Evolutionary conservation across 2,329 filamentous ascomycete genomes (phyloP).

Genomic region (Scedosporium minutisporum): DNA sequence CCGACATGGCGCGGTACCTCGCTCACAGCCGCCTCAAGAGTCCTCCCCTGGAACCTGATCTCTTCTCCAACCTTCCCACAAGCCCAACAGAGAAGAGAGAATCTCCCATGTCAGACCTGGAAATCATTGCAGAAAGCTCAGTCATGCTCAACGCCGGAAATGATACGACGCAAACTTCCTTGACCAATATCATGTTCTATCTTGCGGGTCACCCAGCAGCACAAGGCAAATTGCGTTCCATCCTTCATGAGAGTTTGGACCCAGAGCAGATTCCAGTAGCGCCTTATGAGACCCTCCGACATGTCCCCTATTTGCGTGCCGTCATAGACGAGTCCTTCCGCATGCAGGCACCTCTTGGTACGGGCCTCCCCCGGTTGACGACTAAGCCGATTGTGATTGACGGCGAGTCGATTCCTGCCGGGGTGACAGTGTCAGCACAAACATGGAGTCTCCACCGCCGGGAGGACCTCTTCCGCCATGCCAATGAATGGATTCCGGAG

Average conservation of each 20-base stretch:
- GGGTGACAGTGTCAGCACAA: slow-evolving; percentile 14
- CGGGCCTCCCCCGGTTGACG: slow-evolving; percentile 1
- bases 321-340: slow-evolving; percentile 5
- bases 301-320: slow-evolving; percentile 6
- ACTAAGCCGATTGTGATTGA: slow-evolving; percentile 9
- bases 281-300: not conserved
- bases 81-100: not conserved
- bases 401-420: slow-evolving; percentile 13
- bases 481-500: slow-evolving; percentile 16
- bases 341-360: not conserved
- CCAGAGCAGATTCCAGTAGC: not conserved
- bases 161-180: slow-evolving; percentile 6
- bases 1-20: slow-evolving; percentile 2
- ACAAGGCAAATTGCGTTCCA: not conserved
- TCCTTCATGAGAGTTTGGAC: not conserved
- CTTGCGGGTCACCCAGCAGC: not conserved
- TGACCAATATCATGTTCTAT: slow-evolving; percentile 7
- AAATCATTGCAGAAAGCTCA: slow-evolving; percentile 4
- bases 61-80: slow-evolving; percentile 6
- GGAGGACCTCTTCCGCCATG: slow-evolving; percentile 13
- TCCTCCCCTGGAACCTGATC: not conserved
- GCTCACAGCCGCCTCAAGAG: not conserved
- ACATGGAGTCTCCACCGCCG: slow-evolving; percentile 19
- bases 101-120: not conserved
- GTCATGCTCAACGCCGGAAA: slow-evolving; percentile 8